These are phyloP conservation scores for Tylopilus felleus DNA, from an alignment of 768 basidiomycete genomes.

Conservation along the genomic window DNA sequence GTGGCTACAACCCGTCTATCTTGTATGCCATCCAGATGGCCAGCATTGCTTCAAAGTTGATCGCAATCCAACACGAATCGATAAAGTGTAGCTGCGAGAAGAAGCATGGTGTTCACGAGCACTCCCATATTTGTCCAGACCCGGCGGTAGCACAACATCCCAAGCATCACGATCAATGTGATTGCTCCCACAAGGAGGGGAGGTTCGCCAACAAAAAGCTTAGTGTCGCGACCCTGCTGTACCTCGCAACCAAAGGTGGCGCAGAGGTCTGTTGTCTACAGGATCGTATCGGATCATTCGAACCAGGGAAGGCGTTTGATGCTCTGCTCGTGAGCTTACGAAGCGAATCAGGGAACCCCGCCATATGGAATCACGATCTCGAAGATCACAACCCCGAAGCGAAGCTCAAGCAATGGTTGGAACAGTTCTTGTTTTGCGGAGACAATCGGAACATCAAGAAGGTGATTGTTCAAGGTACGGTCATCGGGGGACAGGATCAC, in stretches of 20 bases:
- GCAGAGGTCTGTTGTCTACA: constrained; percentile 77
- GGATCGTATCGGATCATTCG: constrained; percentile 70
- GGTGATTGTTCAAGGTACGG: constrained; percentile 80
- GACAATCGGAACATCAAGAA: constrained; percentile 79
- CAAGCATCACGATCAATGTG: not conserved
- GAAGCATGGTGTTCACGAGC: not conserved
- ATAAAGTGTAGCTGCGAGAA: not conserved
- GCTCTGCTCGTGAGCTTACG: constrained; percentile 71
- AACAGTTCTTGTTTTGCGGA: constrained; percentile 82
- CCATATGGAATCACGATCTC: constrained; percentile 46
- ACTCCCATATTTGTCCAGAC: not conserved
- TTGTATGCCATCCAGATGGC: constrained; percentile 71
- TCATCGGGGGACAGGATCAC: constrained; percentile 66
- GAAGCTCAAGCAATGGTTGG: constrained; percentile 57
- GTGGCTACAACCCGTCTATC: constrained; percentile 82
- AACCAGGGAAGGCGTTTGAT: constrained; percentile 83
- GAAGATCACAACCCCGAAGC: constrained; percentile 32
- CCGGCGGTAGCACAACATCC: not conserved
- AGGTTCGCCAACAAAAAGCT: constrained; percentile 61
- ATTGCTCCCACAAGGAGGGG: constrained; percentile 3
- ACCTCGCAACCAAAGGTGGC: constrained; percentile 91
- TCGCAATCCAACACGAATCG: constrained; percentile 45
- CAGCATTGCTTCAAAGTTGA: constrained; percentile 76
- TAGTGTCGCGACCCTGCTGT: constrained; percentile 69
- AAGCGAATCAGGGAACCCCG: constrained; percentile 50